Evolutionary conservation across 2,329 filamentous ascomycete species (phyloP), one percentile per base, ranked within the genome.

Genomic region (Arthrinium puccinioides): DNA sequence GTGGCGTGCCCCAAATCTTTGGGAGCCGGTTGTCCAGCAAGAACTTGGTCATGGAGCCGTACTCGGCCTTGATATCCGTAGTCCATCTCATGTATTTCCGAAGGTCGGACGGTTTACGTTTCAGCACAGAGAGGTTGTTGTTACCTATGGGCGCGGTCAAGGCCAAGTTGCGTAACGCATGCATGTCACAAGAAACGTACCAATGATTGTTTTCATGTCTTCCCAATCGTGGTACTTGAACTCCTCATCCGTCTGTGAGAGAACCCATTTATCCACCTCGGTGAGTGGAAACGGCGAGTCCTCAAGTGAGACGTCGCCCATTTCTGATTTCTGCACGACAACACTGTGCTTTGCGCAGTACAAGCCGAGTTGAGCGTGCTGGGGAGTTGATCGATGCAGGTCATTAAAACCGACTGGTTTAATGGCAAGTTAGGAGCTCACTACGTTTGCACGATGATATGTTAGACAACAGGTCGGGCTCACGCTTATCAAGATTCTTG

Each of bases 11-110:
- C 89, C 89, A 96, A 37, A 59, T 51, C 39, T 63, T 60, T 21
- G 76, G 74, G 42, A 96, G 66, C 26, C 87, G 74, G 59, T 92
- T 72, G 38, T 71, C 68, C 37, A 94, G 66, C 34, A 96, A 75
- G 58, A 85, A 96, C 39, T 79, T 71, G 62, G 85, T 82, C 53
- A 94, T 84, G 46, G 79, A 85, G 43, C 88, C 87, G 65, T 92
- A 86, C 48, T 82, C 62, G 40, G 72, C 70, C 49, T 84, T 82
- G 35, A 83, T 78, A 40, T 79, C 69, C 32, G 76, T 67, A 11
- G 82, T 86, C 74, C 83, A 95, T 54, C 81, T 67, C 50, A 90
- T 80, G 55, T 96, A 96, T 27, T 74, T 74, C 37, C 84, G 74
- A 42, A 95, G 67, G 49, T 94, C 84, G 19, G 83, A 88, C 2